A percentile compares a stretch with the other conserved stretches of the same genome.
Conservation (phyloP, 805 yeast genomes). For the Lipomyces orientalis region DNA sequence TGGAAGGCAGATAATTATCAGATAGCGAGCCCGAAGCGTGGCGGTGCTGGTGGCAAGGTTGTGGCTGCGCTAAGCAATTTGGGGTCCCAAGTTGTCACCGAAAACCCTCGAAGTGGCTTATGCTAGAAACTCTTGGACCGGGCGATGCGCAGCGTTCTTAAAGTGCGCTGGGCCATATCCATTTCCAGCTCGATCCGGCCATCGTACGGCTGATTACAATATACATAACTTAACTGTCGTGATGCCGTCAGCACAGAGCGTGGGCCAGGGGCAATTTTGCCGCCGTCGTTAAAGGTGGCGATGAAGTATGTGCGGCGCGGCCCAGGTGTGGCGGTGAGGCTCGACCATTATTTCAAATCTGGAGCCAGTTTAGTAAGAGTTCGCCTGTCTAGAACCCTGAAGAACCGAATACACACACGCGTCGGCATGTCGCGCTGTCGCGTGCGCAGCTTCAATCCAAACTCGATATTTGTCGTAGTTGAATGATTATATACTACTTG, state of each 20-base stretch:
- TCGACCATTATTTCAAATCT: background rate
- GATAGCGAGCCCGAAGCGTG: background rate
- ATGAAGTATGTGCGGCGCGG: background rate
- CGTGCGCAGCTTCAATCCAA: background rate
- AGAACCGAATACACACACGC: background rate
- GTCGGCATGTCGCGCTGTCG: too few relatives aligned
- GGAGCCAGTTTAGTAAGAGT: background rate
- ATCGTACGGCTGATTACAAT: background rate
- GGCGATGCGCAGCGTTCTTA: background rate
- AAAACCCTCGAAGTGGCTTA: background rate
- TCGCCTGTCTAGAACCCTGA: background rate
- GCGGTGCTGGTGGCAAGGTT: conserved; percentile 4
- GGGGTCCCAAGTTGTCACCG: background rate
- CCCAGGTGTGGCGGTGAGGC: background rate
- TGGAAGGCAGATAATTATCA: background rate
- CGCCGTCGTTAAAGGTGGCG: background rate
- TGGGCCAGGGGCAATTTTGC: background rate
- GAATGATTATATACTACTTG: too few relatives aligned
- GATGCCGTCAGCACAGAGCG: background rate
- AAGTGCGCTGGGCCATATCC: background rate
- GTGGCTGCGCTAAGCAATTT: background rate
- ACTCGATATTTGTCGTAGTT: too few relatives aligned
- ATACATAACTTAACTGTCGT: background rate
- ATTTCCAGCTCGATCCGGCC: background rate
- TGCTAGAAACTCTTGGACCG: background rate